Conservation (phyloP, 495 filamentous ascomycete species). For the Extremus antarcticus region DNA sequence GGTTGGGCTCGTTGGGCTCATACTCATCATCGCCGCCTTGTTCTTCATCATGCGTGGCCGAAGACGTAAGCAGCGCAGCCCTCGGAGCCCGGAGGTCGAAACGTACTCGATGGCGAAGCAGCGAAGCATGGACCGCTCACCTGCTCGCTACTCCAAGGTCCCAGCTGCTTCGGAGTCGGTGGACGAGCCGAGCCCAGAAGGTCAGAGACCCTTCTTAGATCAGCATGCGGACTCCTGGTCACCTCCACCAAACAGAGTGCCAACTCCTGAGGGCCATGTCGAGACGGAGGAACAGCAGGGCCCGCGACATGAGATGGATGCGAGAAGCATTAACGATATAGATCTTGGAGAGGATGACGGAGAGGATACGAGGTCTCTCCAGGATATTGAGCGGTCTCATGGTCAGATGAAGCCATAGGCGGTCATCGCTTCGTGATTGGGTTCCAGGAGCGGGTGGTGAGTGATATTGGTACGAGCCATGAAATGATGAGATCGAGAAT, state of each 20-base stretch:
- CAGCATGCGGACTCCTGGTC: neutral
- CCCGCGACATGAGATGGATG: conserved; percentile 1
- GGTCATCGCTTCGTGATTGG: too few relatives aligned
- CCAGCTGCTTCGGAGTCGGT: neutral
- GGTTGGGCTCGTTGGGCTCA: neutral
- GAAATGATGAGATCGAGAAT: neutral
- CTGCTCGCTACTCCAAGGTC: neutral
- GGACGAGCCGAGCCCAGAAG: neutral
- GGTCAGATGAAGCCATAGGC: neutral
- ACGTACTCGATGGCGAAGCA: neutral
- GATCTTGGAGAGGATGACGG: neutral
- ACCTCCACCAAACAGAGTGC: neutral
- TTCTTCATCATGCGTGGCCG: neutral
- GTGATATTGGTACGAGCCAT: too few relatives aligned
- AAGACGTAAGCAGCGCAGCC: neutral
- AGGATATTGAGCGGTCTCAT: neutral
- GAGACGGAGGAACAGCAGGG: neutral
- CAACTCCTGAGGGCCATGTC: neutral
- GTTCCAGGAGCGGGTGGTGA: too few relatives aligned
- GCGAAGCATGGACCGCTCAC: neutral
- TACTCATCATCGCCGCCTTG: neutral
- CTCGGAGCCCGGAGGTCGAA: neutral
- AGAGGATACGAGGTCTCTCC: neutral
- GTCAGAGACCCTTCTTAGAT: neutral
- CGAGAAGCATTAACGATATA: neutral